Evolutionary conservation across 192 early-diverging fungal species (phyloP), one percentile per base, ranked within the genome.

Genomic region (Pilobolus umbonatus): DNA sequence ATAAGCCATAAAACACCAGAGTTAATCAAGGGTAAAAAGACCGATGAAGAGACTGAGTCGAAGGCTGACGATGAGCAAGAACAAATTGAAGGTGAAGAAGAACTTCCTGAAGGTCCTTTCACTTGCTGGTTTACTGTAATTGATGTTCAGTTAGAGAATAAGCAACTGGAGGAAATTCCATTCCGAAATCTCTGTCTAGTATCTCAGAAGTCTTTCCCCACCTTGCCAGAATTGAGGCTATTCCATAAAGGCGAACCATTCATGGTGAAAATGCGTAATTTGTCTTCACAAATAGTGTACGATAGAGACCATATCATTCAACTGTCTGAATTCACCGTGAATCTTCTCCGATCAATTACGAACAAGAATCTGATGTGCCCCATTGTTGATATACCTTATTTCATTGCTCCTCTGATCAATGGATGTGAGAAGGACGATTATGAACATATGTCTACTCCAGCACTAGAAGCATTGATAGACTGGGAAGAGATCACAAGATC

Each of bases 281-380:
- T 67, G 9, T 19, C 48, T 1, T 17, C 19, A 0, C 44, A 60
- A 11, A 28, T 76, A 9, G 19, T 62, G 4, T 42, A 83, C 22
- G 56, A 61, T 6, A 14, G 44, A 0, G 72, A 71, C 8, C 68
- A 75, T 17, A 59, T 80, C 0, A 69, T 78, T 0, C n/a, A 50
- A 1, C 51, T 86, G 1, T 75, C 72, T 6, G 61, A 74, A n/a
- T 88, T 79, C 46, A 86, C 81, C 0, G 52, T 83, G 2, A 64
- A 73, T 11, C 26, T 81, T 6, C 61, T 84, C 34, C 49, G 64
- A 7, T 72, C 79, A 6, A 65, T 85, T 5, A 55, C 73, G 28
- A 72, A 76, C 22, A 70, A 68, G 52, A 69, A 64, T 4, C 78
- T 81, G 49, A 39, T 61, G 21, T 86, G 85, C 64, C 52, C 68